phyloP scores from a whole-genome alignment of 2,329 filamentous ascomycete genomes.

The Plenodomus lindquistii region DNA sequence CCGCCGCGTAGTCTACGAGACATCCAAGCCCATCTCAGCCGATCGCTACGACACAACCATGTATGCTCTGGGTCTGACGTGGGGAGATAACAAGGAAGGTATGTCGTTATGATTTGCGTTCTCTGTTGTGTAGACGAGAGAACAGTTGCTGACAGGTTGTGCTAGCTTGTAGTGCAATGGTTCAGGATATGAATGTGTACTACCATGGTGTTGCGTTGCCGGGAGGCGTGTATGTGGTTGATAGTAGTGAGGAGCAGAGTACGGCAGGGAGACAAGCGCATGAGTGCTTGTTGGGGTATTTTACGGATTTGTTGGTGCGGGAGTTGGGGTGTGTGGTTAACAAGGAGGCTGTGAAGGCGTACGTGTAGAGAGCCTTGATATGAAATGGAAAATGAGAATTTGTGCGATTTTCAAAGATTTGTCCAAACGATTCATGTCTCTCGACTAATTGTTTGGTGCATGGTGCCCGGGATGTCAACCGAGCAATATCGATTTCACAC shows the following conservation, averaged over 20 bases:
- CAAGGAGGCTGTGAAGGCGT: background rate
- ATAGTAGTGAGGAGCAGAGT: conserved; percentile 3
- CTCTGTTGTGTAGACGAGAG: background rate
- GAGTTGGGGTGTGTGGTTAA: conserved; percentile 1
- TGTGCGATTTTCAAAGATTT: no score
- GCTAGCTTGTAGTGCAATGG: conserved; percentile 1
- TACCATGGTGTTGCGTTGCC: conserved; percentile 2
- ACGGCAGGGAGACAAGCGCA: background rate
- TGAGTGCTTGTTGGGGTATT: conserved; percentile 3
- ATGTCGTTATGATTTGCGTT: background rate
- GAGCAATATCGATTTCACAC: conserved; percentile 1
- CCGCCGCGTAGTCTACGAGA: conserved; percentile 6
- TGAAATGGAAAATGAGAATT: no score
- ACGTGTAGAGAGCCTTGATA: background rate
- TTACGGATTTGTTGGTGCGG: background rate
- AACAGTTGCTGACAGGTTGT: background rate
- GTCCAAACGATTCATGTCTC: no score
- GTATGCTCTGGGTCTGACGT: conserved; percentile 4
- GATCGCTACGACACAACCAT: conserved; percentile 1
- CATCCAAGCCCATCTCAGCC: background rate
- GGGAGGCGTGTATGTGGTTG: conserved; percentile 4
- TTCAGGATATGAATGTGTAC: conserved; percentile 1
- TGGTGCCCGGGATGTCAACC: no score
- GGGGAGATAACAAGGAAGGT: conserved; percentile 1
- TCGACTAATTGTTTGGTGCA: no score